Conservation (phyloP, 495 filamentous ascomycete genomes). For the Penicillium steckii region DNA sequence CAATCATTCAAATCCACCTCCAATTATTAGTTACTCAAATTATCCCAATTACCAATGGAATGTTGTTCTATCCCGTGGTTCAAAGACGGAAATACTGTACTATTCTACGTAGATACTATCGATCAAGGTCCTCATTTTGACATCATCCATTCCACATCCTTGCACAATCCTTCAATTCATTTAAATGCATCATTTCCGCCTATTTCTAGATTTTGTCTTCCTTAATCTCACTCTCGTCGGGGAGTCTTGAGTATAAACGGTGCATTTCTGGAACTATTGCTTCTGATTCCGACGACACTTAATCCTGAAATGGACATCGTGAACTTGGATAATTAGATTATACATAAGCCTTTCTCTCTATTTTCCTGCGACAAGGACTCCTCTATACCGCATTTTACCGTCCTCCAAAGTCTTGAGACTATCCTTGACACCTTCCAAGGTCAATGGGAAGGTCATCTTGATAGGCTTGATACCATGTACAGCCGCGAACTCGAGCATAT, state of each 20-base stretch:
- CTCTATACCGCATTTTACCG: constrained; percentile 61
- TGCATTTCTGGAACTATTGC: background rate
- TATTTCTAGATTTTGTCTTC: too few species aligned
- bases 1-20: constrained; percentile 19
- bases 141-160: too few species aligned
- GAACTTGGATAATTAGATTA: background rate
- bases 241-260: background rate
- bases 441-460: constrained; percentile 56
- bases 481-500: constrained; percentile 60
- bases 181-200: background rate
- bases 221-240: background rate
- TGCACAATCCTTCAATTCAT: too few species aligned
- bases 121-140: constrained; percentile 2
- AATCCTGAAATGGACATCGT: background rate
- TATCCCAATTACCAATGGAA: too few species aligned
- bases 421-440: constrained; percentile 48
- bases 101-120: background rate
- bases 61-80: too few species aligned
- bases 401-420: constrained; percentile 51
- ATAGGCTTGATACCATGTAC: constrained; percentile 55
- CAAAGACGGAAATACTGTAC: background rate
- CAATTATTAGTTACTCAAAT: too few species aligned
- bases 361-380: constrained; percentile 37
- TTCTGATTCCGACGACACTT: background rate
- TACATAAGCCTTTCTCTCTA: background rate